Evolutionary conservation across 2,329 filamentous ascomycete genomes (phyloP).

Genomic region (Nemania sp.): DNA sequence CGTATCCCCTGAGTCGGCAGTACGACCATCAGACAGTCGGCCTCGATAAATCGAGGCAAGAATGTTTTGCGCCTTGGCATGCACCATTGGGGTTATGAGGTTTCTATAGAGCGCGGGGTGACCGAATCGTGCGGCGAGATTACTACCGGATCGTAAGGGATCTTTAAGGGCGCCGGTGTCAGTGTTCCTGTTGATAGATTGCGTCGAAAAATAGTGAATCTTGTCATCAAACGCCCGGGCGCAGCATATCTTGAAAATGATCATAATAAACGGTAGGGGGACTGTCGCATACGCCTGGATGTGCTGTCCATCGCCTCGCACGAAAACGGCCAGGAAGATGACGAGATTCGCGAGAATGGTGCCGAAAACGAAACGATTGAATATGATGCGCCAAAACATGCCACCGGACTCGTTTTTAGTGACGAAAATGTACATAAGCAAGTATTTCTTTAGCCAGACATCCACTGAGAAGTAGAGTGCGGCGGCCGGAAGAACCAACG

Average conservation of each 20-base stretch:
- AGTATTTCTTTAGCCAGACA: slow-evolving; percentile 90
- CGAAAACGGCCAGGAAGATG: slow-evolving; percentile 75
- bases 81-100: slow-evolving; percentile 34
- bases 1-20: slow-evolving; percentile 59
- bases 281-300: slow-evolving; percentile 67
- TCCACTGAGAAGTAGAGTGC: slow-evolving; percentile 90
- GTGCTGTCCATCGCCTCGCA: slow-evolving; percentile 65
- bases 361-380: slow-evolving; percentile 90
- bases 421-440: slow-evolving; percentile 90
- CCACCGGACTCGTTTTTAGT: slow-evolving; percentile 97
- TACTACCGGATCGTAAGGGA: slow-evolving; percentile 60
- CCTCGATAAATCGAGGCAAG: slow-evolving; percentile 86
- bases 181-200: slow-evolving; percentile 54
- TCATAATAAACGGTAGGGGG: slow-evolving; percentile 77
- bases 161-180: slow-evolving; percentile 57
- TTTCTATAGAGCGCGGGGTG: slow-evolving; percentile 57
- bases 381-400: slow-evolving; percentile 86
- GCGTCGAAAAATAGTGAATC: slow-evolving; percentile 78
- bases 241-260: slow-evolving; percentile 89
- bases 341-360: slow-evolving; percentile 78
- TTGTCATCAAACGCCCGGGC: slow-evolving; percentile 73
- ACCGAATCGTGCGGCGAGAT: slow-evolving; percentile 77
- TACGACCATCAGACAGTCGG: slow-evolving; percentile 70
- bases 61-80: slow-evolving; percentile 81
- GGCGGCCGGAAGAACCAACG: slow-evolving; percentile 81